These are phyloP conservation scores for Gnomoniopsis sp. DNA, from an alignment of 2,329 filamentous ascomycete genomes.

Conservation along the genomic window DNA sequence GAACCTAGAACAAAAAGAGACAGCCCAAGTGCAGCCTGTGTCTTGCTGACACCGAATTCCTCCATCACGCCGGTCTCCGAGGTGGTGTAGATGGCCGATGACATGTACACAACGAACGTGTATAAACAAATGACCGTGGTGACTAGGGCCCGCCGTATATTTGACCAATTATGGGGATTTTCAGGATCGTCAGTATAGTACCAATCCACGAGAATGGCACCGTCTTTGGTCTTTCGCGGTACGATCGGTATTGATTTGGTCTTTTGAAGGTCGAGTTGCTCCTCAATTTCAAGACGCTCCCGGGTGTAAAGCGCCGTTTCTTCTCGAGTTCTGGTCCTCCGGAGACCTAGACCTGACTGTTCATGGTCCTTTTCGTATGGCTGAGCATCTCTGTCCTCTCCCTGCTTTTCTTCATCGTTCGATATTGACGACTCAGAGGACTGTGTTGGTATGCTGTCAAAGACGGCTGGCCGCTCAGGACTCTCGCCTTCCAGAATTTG, in stretches of 20 bases:
- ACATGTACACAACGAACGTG: constrained; percentile 44
- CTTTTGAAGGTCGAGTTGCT: constrained; percentile 25
- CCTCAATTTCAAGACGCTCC: constrained; percentile 23
- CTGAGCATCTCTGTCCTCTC: constrained; percentile 17
- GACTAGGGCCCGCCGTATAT: constrained; percentile 32
- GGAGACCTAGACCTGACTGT: constrained; percentile 17
- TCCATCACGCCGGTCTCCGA: constrained; percentile 39
- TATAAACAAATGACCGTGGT: constrained; percentile 40
- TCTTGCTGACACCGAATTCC: constrained; percentile 45
- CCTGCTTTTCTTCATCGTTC: constrained; percentile 24
- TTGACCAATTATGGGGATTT: constrained; percentile 50
- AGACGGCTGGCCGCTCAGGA: constrained; percentile 4
- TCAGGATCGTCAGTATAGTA: constrained; percentile 46
- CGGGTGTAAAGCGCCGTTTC: constrained; percentile 25
- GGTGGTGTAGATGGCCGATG: constrained; percentile 37
- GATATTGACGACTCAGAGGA: constrained; percentile 11
- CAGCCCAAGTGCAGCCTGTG: constrained; percentile 48
- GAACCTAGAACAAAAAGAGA: constrained; percentile 56
- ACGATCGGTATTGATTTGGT: constrained; percentile 26
- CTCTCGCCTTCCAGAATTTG: constrained; percentile 74
- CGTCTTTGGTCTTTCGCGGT: constrained; percentile 27
- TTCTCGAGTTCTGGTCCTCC: constrained; percentile 21
- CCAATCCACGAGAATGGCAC: constrained; percentile 31
- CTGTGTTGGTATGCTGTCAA: constrained; percentile 11
- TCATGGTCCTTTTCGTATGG: constrained; percentile 15